Evolutionary conservation across 768 basidiomycete genomes (phyloP).

Genomic region (Kwoniella europaea): DNA sequence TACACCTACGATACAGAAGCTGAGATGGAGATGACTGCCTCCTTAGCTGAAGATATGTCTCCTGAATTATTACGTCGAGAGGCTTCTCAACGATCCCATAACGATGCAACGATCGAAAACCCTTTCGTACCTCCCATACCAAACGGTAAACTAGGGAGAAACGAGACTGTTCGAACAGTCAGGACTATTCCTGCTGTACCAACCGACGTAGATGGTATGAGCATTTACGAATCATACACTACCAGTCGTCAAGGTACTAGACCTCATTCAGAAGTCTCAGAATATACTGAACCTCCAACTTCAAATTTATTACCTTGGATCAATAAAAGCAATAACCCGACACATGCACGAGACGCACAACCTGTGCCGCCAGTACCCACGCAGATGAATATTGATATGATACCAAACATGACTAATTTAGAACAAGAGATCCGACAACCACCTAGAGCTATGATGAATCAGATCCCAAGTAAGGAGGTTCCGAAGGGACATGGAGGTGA

Average conservation of each 20-base stretch:
- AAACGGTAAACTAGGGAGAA: neutral
- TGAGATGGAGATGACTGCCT: conserved; percentile 15
- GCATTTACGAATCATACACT: conserved; percentile 7
- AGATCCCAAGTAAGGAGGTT: neutral
- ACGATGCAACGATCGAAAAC: neutral
- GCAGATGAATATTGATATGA: neutral
- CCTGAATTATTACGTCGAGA: neutral
- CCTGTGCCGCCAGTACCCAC: neutral
- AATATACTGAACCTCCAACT: conserved; percentile 17
- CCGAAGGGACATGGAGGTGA: conserved; percentile 18
- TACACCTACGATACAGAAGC: neutral
- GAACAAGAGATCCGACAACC: conserved; percentile 9
- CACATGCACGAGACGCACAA: neutral
- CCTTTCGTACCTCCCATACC: conserved; percentile 26
- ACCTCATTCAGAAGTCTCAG: conserved; percentile 11
- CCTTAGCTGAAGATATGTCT: conserved; percentile 16
- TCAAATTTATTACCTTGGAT: conserved; percentile 28
- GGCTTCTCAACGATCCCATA: neutral
- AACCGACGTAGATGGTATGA: conserved; percentile 10
- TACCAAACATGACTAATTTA: neutral
- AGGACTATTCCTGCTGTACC: conserved; percentile 12
- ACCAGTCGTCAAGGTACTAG: neutral
- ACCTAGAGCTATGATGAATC: conserved; percentile 17
- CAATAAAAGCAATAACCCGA: conserved; percentile 4
- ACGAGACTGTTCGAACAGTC: conserved; percentile 15